A percentile compares a stretch with the other conserved stretches of the same genome.
Conservation (phyloP, 2,329 filamentous ascomycete genomes). For the Fusarium caatingaense region DNA sequence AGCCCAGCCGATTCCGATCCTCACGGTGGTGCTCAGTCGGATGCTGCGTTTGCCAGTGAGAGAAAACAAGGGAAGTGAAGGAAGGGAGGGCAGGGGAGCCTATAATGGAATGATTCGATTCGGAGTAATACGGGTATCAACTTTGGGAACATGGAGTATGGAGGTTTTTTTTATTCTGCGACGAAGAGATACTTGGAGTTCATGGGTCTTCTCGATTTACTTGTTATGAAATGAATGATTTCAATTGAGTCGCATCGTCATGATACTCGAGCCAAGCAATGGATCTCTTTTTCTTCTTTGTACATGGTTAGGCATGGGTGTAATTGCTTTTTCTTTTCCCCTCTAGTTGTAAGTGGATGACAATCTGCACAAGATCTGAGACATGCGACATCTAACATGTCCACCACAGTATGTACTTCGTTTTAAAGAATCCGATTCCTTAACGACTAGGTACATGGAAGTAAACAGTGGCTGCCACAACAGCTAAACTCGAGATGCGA, state of each 20-base stretch:
- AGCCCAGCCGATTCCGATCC: slow-evolving; percentile 45
- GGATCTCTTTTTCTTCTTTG: background rate
- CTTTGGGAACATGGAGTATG: slow-evolving; percentile 22
- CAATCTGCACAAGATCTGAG: slow-evolving; percentile 18
- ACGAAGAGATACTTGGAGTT: slow-evolving; percentile 9
- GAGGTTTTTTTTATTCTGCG: slow-evolving; percentile 3
- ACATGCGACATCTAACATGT: slow-evolving; percentile 7
- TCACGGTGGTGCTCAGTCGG: slow-evolving; percentile 54
- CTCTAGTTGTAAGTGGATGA: background rate
- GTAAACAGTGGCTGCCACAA: background rate
- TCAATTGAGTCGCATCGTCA: background rate
- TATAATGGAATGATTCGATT: slow-evolving; percentile 17
- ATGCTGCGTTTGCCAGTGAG: slow-evolving; percentile 48
- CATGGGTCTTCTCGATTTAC: background rate
- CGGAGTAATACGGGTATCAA: slow-evolving; percentile 9
- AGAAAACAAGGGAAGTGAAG: background rate
- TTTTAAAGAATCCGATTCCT: background rate
- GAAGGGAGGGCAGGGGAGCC: background rate
- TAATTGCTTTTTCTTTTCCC: background rate
- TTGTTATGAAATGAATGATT: background rate
- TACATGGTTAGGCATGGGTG: background rate
- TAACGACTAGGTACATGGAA: background rate
- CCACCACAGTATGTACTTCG: background rate
- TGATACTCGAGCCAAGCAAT: background rate
- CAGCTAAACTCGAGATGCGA: background rate